phyloP scores from a whole-genome alignment of 805 yeast species.

The Candida tallmaniae region DNA sequence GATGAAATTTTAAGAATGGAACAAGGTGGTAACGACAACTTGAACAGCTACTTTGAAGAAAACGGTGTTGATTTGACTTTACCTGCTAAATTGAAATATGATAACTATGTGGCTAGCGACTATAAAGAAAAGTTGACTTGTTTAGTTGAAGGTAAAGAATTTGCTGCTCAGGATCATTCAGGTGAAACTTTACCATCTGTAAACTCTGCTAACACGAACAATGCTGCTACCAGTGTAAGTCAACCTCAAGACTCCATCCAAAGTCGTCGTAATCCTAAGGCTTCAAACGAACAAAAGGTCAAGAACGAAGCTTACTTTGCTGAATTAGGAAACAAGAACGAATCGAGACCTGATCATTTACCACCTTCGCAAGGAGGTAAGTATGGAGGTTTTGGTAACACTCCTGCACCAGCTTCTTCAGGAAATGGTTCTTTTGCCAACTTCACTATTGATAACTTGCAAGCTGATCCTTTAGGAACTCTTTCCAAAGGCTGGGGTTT shows the following conservation, averaged over 20 bases:
- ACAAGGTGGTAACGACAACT: conserved; percentile 82
- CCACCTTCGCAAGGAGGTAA: conserved; percentile 96
- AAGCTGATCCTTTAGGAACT: conserved; percentile 86
- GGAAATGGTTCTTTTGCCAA: conserved; percentile 43
- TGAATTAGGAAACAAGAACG: conserved; percentile 68
- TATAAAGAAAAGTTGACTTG: conserved; percentile 80
- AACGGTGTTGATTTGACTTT: conserved; percentile 66
- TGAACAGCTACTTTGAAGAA: conserved; percentile 59
- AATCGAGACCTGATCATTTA: conserved; percentile 64
- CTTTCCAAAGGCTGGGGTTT: conserved; percentile 91
- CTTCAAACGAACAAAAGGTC: conserved; percentile 37
- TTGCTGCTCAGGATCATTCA: conserved; percentile 59
- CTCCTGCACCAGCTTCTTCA: conserved; percentile 47
- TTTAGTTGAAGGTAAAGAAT: conserved; percentile 67
- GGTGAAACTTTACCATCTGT: conserved; percentile 36
- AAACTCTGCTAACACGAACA: conserved; percentile 8
- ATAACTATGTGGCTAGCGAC: conserved; percentile 90
- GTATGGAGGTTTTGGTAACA: conserved; percentile 86
- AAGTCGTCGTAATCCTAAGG: conserved; percentile 43
- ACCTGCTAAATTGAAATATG: conserved; percentile 73
- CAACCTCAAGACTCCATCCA: conserved; percentile 23
- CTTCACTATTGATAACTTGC: conserved; percentile 64
- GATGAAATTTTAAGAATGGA: conserved; percentile 92
- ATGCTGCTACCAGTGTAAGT: conserved; percentile 3
- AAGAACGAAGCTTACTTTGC: conserved; percentile 82